A percentile compares a stretch with the other conserved stretches of the same genome.
Evolutionary conservation across 208 protist species (phyloP).

Genomic region (Trypanosoma avium): DNA sequence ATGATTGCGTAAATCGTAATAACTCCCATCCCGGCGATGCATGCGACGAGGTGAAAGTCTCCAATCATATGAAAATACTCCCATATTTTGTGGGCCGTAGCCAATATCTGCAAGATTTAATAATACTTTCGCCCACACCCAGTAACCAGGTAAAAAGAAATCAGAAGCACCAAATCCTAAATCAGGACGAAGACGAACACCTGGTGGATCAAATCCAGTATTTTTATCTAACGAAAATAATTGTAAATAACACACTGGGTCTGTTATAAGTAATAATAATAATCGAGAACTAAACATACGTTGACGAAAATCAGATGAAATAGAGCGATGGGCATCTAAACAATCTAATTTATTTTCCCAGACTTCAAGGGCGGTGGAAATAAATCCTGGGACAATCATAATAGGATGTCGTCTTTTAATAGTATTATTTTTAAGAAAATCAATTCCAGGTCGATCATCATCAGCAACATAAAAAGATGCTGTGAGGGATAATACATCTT

Average conservation of each 20-base stretch:
- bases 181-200: constrained; percentile 84
- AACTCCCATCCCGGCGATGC: constrained; percentile 86
- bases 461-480: constrained; percentile 67
- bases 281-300: constrained; percentile 83
- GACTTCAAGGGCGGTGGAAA: constrained; percentile 84
- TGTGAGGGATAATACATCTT: constrained; percentile 34
- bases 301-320: constrained; percentile 57
- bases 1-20: constrained; percentile 66
- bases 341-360: constrained; percentile 71
- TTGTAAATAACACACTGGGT: constrained; percentile 79
- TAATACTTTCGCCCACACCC: constrained; percentile 92
- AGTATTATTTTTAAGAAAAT: constrained; percentile 60
- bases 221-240: constrained; percentile 67
- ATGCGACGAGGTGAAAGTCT: constrained; percentile 66
- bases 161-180: constrained; percentile 80
- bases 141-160: constrained; percentile 90
- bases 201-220: constrained; percentile 71
- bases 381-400: constrained; percentile 84
- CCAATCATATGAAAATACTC: constrained; percentile 92
- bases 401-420: constrained; percentile 73
- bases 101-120: constrained; percentile 92
- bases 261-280: constrained; percentile 68
- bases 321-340: constrained; percentile 32
- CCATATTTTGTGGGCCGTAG: constrained; percentile 91
- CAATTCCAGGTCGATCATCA: constrained; percentile 58